Conservation (phyloP, 2,329 filamentous ascomycete species). For the Sporothrix luriei region DNA sequence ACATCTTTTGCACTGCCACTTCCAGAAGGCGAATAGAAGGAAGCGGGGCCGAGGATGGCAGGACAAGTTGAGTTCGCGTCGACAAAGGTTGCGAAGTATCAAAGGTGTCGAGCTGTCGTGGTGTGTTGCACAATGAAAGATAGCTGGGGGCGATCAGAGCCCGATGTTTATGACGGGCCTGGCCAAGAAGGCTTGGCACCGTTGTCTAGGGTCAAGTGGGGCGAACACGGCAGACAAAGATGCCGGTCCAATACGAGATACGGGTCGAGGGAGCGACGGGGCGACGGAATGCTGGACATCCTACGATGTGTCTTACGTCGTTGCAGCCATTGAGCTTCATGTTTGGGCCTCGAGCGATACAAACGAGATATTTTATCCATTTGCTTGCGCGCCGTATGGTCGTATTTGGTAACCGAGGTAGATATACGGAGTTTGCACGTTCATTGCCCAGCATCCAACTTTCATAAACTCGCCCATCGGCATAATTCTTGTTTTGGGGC, state of each 20-base stretch:
- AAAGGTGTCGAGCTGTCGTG: neutral
- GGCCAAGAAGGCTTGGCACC: constrained; percentile 12
- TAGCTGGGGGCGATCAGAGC: neutral
- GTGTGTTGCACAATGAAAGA: neutral
- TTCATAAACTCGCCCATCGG: too few species aligned
- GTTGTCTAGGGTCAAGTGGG: constrained; percentile 12
- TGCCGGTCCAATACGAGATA: constrained; percentile 9
- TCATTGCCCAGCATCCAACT: too few species aligned
- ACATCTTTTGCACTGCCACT: constrained; percentile 17
- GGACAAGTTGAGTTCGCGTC: neutral
- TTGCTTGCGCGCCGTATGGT: too few species aligned
- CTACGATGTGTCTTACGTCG: too few species aligned
- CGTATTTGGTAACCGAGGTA: too few species aligned
- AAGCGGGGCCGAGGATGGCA: neutral
- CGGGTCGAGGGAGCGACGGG: neutral
- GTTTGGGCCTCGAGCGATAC: too few species aligned
- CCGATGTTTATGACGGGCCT: neutral
- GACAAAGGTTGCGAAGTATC: neutral
- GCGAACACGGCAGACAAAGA: constrained; percentile 6
- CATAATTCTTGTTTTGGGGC: too few species aligned
- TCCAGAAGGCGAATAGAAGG: constrained; percentile 21
- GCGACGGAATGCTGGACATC: neutral
- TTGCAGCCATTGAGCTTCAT: neutral
- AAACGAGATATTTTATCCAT: too few species aligned
- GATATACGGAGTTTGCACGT: too few species aligned